Base-by-base conservation (phyloP, 306 rosid genomes). In the Vigna reflexopilosa region DNA sequence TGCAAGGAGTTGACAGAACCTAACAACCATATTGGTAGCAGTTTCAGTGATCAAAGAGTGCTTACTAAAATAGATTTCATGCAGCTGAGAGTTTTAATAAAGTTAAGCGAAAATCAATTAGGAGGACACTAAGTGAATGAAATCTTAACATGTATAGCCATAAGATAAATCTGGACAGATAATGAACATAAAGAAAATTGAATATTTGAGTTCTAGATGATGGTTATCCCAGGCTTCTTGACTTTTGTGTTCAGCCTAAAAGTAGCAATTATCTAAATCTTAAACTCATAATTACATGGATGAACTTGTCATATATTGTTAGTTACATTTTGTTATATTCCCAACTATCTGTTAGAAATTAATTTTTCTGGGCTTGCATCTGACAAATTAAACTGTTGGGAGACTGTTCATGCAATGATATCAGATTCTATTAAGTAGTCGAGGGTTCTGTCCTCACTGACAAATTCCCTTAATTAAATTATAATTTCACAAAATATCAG, bases 1-100 rank as follows among this genome's bases (percentile, higher is more conserved):
- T 26, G 45, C 42, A 49, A 26, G n/a, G 24, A 48, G 14, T 15
- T 26, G 7, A n/a, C 61, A 28, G 6, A 69, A 69, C 15, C 9
- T 30, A 49, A 70, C n/a, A 50, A 30, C 11, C 28, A 49, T n/a
- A 47, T 47, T 26, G 44, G 14, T 32, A 70, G 17, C 32, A 28
- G 8, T 68, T 26, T 70, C 50, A 30, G 48, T 70, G 62, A 59
- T 50, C 62, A 70, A 9, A 70, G 5, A 28, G 59, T 68, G 24
- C 15, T 45, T 45, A 45, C 12, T 45, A 12, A 45, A 45, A 11
- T 45, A 12, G 15, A 45, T 45, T 45, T 45, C 50, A 45, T 45
- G 16, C 28, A 26, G 57, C 42, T 19, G 13, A 9, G 15, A 49
- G 10, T 70, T 30, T 24, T 70, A 6, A 19, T 47, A 9, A 44